These are phyloP conservation scores for Fusarium temperatum DNA, from an alignment of 2,329 filamentous ascomycete genomes.

Conservation along the genomic window DNA sequence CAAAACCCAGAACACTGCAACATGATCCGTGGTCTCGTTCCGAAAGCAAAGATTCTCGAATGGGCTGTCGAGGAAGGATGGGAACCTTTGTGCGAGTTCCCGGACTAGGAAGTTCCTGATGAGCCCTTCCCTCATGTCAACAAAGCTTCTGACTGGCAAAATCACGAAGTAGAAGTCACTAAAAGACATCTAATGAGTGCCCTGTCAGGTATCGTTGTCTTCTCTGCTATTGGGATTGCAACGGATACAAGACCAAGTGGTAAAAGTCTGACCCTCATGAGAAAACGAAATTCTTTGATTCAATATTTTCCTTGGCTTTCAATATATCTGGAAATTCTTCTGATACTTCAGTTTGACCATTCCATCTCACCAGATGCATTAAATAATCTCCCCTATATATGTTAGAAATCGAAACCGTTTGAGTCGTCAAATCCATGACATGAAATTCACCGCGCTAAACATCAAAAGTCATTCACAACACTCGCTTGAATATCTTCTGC, in stretches of 20 bases:
- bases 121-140: constrained; percentile 12
- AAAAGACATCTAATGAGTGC: not conserved
- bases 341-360: not conserved
- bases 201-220: not conserved
- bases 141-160: not conserved
- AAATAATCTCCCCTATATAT: not conserved
- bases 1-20: not conserved
- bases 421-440: not conserved
- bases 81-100: constrained; percentile 23
- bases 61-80: constrained; percentile 16
- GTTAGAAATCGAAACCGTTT: no score
- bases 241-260: not conserved
- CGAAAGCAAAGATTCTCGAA: constrained; percentile 9
- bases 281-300: not conserved
- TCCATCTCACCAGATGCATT: not conserved
- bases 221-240: not conserved
- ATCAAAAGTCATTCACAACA: not conserved
- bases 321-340: not conserved
- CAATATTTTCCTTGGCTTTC: not conserved
- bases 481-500: not conserved
- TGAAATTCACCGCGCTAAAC: no score
- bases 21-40: constrained; percentile 14
- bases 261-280: not conserved
- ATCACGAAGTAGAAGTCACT: not conserved
- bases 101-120: constrained; percentile 1